These are phyloP conservation scores for Chalaropsis ovoidea DNA, from an alignment of 2,329 filamentous ascomycete genomes.

Conservation along the genomic window DNA sequence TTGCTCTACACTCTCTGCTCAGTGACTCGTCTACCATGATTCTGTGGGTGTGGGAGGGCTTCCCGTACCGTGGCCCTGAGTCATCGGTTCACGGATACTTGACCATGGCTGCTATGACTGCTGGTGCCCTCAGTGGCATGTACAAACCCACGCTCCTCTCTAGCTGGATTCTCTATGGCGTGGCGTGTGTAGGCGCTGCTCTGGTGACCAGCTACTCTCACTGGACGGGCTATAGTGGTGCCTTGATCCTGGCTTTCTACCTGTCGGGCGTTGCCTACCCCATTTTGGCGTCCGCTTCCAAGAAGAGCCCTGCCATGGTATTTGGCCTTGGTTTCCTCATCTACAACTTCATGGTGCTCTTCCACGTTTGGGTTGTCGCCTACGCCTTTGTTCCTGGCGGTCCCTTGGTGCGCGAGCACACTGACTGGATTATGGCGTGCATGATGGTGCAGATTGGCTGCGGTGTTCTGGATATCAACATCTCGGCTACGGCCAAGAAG, in stretches of 20 bases:
- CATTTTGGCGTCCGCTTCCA: constrained; percentile 64
- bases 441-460: constrained; percentile 78
- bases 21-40: constrained; percentile 99
- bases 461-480: constrained; percentile 65
- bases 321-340: constrained; percentile 84
- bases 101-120: constrained; percentile 78
- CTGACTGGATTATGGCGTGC: constrained; percentile 85
- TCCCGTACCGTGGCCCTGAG: constrained; percentile 77
- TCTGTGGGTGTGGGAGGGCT: constrained; percentile 95
- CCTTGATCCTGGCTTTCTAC: constrained; percentile 63
- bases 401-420: constrained; percentile 82
- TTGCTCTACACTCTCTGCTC: constrained; percentile 80
- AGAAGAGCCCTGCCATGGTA: constrained; percentile 63
- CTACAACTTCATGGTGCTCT: constrained; percentile 91
- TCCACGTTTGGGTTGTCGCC: constrained; percentile 96
- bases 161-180: constrained; percentile 68
- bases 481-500: constrained; percentile 33
- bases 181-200: constrained; percentile 69
- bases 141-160: constrained; percentile 59
- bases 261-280: constrained; percentile 68
- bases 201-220: constrained; percentile 65
- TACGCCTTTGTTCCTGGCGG: constrained; percentile 97
- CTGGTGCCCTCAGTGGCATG: constrained; percentile 66
- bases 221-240: constrained; percentile 87
- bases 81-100: constrained; percentile 81